phyloP scores from a whole-genome alignment of 163 green algal species.

The Scenedesmus sp. region DNA sequence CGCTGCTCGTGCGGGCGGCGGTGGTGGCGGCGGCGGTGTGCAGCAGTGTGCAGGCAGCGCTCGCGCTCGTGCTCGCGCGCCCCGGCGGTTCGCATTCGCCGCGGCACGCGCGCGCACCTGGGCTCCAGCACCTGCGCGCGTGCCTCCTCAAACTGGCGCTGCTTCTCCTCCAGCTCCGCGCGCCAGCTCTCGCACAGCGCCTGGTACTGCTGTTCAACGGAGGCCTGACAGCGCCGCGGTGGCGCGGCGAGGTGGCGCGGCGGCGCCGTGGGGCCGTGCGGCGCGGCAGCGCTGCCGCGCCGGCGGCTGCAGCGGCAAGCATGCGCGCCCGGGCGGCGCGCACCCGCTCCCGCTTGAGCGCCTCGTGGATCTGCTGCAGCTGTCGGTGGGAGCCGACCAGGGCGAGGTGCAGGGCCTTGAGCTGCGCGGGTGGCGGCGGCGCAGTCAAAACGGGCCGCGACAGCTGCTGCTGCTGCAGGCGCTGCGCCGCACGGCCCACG shows the following conservation, averaged over 20 bases:
- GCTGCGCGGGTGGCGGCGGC: constrained; percentile 14
- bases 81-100: no score
- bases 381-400: constrained; percentile 47
- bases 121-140: constrained; percentile 57
- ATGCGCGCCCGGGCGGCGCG: background rate
- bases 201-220: constrained; percentile 67
- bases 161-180: constrained; percentile 67
- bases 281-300: no score
- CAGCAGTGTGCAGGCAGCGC: background rate
- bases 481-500: background rate
- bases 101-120: no score
- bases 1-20: background rate
- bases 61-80: constrained; percentile 18
- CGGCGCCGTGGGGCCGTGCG: no score
- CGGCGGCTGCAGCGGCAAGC: background rate
- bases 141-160: constrained; percentile 60
- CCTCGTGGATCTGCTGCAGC: constrained; percentile 47
- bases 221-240: no score
- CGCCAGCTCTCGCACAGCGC: constrained; percentile 65
- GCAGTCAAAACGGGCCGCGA: background rate
- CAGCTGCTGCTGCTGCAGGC: background rate
- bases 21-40: background rate
- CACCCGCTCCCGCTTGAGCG: constrained; percentile 60
- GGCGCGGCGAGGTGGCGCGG: no score
- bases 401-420: constrained; percentile 58